A percentile compares a stretch with the other conserved stretches of the same genome.
Evolutionary conservation across 2,329 filamentous ascomycete species (phyloP).

Genomic region (Trichoderma guizhouense): DNA sequence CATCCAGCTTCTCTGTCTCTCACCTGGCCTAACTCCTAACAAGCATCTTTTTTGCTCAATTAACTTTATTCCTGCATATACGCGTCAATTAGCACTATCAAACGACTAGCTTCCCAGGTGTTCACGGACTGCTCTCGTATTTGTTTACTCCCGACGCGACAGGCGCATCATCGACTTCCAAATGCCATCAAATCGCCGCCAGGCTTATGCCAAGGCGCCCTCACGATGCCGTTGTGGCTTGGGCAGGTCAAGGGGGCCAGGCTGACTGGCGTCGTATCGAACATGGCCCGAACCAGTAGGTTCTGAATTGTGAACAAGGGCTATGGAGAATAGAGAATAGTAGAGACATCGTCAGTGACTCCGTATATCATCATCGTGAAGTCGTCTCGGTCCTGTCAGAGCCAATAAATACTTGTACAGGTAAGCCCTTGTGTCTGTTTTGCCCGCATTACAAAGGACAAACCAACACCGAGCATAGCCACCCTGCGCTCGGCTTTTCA

Average conservation of each 20-base stretch:
- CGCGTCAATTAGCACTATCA: background rate
- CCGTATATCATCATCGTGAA: background rate
- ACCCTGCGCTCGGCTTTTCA: background rate
- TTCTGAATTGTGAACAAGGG: background rate
- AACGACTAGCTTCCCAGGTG: background rate
- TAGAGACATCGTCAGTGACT: background rate
- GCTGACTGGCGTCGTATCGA: slow-evolving; percentile 1
- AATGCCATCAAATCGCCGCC: background rate
- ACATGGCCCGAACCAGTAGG: background rate
- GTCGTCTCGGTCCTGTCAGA: background rate
- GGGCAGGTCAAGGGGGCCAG: background rate
- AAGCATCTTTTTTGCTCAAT: background rate
- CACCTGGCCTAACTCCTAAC: background rate
- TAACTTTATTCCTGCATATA: slow-evolving; percentile 10
- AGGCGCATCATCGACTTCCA: background rate
- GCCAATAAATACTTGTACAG: background rate
- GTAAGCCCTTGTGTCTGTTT: background rate
- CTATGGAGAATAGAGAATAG: background rate
- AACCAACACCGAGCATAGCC: slow-evolving; percentile 5
- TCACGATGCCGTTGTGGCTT: slow-evolving; percentile 11
- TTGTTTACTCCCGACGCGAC: background rate
- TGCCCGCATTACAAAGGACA: background rate
- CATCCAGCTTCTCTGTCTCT: background rate
- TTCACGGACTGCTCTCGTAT: background rate
- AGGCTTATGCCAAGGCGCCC: slow-evolving; percentile 12